phyloP scores from a whole-genome alignment of 78 protist species.

The Planoprotostelium fungivorum region DNA sequence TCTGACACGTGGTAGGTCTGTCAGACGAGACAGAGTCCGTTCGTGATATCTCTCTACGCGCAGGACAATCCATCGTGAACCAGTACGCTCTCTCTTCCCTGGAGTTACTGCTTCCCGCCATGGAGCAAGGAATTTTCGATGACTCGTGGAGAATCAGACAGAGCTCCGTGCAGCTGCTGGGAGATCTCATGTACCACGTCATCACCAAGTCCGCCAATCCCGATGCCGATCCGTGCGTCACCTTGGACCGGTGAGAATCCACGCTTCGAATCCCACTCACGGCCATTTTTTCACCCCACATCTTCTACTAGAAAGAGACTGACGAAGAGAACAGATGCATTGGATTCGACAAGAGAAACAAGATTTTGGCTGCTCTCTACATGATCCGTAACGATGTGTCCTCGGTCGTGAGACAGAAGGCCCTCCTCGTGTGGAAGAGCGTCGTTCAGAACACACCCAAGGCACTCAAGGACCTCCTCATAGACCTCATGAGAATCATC shows the following conservation, averaged over 20 bases:
- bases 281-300: too few species aligned
- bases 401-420: conserved; percentile 71
- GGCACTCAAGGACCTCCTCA: conserved; percentile 68
- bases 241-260: too few species aligned
- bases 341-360: neutral
- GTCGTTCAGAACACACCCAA: conserved; percentile 76
- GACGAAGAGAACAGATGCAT: too few species aligned
- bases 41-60: conserved; percentile 76
- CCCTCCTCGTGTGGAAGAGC: conserved; percentile 81
- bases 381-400: conserved; percentile 74
- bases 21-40: conserved; percentile 83
- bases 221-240: neutral
- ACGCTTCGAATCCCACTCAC: too few species aligned
- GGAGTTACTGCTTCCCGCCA: conserved; percentile 74
- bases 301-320: too few species aligned
- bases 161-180: conserved; percentile 76
- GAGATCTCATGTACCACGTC: conserved; percentile 74
- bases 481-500: conserved; percentile 63
- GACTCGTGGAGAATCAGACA: conserved; percentile 86
- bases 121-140: conserved; percentile 70
- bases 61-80: conserved; percentile 76
- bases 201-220: neutral
- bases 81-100: conserved; percentile 55
- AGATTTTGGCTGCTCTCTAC: conserved; percentile 71
- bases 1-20: conserved; percentile 10